Evolutionary conservation across 2,329 filamentous ascomycete species (phyloP).

Genomic region (Arthroderma sp.): DNA sequence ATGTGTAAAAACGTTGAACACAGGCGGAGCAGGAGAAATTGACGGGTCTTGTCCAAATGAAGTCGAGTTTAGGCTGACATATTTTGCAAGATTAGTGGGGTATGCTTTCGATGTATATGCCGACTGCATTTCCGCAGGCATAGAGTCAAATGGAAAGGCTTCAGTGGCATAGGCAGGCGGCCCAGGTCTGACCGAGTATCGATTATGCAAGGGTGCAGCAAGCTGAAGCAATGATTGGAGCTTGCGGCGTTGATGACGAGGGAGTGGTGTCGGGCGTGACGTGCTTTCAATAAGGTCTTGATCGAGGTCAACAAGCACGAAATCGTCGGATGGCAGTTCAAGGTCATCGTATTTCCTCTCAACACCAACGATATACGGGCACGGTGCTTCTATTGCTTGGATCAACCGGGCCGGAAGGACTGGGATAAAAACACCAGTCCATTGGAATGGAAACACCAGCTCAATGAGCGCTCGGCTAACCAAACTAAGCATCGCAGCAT

Average conservation of each 20-base stretch:
- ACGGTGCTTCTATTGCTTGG: constrained; percentile 84
- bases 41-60: constrained; percentile 60
- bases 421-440: constrained; percentile 90
- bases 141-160: constrained; percentile 79
- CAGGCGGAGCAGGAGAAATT: constrained; percentile 43
- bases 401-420: constrained; percentile 76
- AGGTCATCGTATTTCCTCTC: constrained; percentile 62
- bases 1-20: constrained; percentile 86
- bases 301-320: constrained; percentile 87
- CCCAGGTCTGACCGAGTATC: constrained; percentile 73
- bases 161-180: constrained; percentile 89
- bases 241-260: constrained; percentile 80
- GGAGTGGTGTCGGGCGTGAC: constrained; percentile 60
- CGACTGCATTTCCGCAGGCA: constrained; percentile 71
- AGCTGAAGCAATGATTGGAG: constrained; percentile 75
- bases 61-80: constrained; percentile 78
- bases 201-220: constrained; percentile 81
- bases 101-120: constrained; percentile 62
- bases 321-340: constrained; percentile 78
- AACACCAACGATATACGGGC: constrained; percentile 92
- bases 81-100: constrained; percentile 64
- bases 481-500: constrained; percentile 90
- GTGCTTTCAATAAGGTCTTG: constrained; percentile 81
- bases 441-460: constrained; percentile 78
- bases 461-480: constrained; percentile 77